Evolutionary conservation across 2,329 filamentous ascomycete genomes (phyloP).

Genomic region (Talaromyces pinophilus): DNA sequence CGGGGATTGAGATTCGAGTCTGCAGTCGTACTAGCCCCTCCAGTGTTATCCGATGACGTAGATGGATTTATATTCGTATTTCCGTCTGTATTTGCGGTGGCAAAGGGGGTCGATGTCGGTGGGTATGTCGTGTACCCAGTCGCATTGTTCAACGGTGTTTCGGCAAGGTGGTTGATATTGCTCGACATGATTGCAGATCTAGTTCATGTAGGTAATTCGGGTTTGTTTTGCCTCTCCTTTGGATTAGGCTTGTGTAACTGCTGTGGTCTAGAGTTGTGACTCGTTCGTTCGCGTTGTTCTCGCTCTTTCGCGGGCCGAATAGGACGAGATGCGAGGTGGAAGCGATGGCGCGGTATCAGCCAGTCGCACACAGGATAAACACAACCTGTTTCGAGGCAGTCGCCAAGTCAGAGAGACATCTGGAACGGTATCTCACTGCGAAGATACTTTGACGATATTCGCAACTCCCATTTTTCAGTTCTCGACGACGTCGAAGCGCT

Average conservation of each 20-base stretch:
- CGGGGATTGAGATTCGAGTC: conserved; percentile 36
- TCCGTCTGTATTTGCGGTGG: neutral
- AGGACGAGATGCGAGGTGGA: neutral
- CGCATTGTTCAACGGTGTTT: neutral
- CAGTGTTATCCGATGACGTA: conserved; percentile 1
- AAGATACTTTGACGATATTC: neutral
- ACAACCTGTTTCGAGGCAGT: neutral
- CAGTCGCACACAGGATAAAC: neutral
- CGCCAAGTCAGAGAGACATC: neutral
- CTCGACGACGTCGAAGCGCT: neutral
- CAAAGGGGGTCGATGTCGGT: neutral
- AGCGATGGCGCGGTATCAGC: neutral
- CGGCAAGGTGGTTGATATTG: neutral
- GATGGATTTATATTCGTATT: neutral
- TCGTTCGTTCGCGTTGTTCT: neutral
- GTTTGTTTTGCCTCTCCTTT: neutral
- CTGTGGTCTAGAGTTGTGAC: neutral
- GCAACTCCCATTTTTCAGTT: neutral
- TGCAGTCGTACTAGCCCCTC: neutral
- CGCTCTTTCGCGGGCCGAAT: neutral
- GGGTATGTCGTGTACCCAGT: neutral
- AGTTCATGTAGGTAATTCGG: neutral
- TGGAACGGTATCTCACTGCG: too few species aligned
- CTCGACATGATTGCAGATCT: neutral
- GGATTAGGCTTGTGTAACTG: neutral